Percentiles rank a stretch among this genome's conserved stretches.
Evolutionary conservation across 1,284 basidiomycete genomes (phyloP).

Genomic region (Ustilago xerochloae): DNA sequence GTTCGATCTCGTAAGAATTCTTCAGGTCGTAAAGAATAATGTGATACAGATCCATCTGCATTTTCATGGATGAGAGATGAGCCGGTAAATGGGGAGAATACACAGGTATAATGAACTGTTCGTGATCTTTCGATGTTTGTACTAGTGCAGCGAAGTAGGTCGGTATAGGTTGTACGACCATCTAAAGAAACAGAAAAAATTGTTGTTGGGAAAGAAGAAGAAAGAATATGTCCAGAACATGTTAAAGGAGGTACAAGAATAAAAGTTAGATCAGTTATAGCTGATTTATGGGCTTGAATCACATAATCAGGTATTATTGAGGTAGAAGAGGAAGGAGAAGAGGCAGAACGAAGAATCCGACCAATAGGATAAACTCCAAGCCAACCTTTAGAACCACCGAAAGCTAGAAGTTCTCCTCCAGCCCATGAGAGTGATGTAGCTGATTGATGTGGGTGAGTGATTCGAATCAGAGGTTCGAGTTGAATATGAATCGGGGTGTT

Average conservation of each 20-base stretch:
- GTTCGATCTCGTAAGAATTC: slow-evolving; percentile 24
- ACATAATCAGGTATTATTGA: slow-evolving; percentile 1
- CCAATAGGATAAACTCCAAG: slow-evolving; percentile 42
- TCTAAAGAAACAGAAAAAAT: slow-evolving; percentile 28
- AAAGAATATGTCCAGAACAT: slow-evolving; percentile 1
- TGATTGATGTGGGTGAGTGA: slow-evolving; percentile 20
- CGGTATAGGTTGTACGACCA: slow-evolving; percentile 9
- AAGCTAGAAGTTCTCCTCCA: slow-evolving; percentile 43
- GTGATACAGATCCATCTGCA: slow-evolving; percentile 29
- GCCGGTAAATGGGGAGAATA: slow-evolving; percentile 11
- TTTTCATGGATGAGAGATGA: slow-evolving; percentile 27
- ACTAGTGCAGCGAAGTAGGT: slow-evolving; percentile 1
- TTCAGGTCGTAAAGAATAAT: slow-evolving; percentile 24
- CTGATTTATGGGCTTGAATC: slow-evolving; percentile 22
- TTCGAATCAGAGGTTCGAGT: slow-evolving; percentile 26
- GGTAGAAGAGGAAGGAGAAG: not conserved
- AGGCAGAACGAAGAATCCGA: slow-evolving; percentile 5
- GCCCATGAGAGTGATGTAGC: slow-evolving; percentile 38
- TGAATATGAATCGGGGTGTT: slow-evolving; percentile 11
- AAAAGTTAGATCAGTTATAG: slow-evolving; percentile 27
- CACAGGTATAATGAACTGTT: slow-evolving; percentile 17
- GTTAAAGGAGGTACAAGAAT: slow-evolving; percentile 24
- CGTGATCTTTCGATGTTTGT: slow-evolving; percentile 19
- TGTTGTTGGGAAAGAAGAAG: not conserved
- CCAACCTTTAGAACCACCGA: slow-evolving; percentile 38